Conservation (phyloP, 768 basidiomycete genomes). For the Exidia glandulosa region DNA sequence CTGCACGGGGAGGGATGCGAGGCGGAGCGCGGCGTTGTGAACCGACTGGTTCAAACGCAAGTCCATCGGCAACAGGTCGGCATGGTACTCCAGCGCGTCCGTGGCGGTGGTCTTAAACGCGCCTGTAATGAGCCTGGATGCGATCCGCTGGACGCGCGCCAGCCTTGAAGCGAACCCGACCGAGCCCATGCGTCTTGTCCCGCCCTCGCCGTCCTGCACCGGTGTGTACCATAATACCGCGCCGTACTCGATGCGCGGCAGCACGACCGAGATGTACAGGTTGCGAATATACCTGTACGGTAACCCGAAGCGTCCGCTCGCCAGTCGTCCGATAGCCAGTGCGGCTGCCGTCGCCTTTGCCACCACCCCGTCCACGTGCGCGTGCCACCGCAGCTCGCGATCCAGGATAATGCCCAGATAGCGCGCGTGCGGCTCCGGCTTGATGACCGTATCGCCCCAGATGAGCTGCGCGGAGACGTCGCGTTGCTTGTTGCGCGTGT, state of each 20-base stretch:
- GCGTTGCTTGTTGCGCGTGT: background rate
- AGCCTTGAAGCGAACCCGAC: background rate
- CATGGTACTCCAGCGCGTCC: too few species aligned
- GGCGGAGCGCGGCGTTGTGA: background rate
- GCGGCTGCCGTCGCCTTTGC: background rate
- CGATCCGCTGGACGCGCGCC: background rate
- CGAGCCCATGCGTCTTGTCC: background rate
- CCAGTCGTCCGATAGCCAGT: background rate
- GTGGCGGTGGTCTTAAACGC: background rate
- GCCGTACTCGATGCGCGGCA: background rate
- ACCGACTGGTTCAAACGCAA: background rate
- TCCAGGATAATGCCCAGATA: slow-evolving; percentile 1
- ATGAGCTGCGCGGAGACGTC: background rate
- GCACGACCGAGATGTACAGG: background rate
- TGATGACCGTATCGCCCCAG: background rate
- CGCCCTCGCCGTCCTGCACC: background rate
- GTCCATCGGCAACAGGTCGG: background rate
- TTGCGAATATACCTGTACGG: background rate
- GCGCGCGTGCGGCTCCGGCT: background rate
- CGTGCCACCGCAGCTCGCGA: background rate
- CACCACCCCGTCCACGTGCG: background rate
- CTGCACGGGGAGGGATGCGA: background rate
- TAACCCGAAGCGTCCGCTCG: background rate
- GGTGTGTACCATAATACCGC: background rate
- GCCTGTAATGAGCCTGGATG: background rate